Conservation (phyloP, 352 stramenopile species). For the Pythium brachiatum region DNA sequence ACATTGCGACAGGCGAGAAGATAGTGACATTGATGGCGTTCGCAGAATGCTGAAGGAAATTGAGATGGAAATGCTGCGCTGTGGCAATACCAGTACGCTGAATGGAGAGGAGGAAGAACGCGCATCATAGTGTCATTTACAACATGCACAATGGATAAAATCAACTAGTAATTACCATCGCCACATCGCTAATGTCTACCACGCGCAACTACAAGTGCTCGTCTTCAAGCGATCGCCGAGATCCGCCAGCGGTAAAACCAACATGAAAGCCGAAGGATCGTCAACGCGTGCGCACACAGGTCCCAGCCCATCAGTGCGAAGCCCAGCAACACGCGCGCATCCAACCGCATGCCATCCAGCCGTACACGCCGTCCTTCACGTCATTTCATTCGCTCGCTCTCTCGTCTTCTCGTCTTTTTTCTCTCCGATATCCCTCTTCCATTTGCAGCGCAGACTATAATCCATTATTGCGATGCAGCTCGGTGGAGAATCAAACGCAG, state of each 20-base stretch:
- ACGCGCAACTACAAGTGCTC: conserved; percentile 3
- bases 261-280: not conserved
- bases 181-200: conserved; percentile 5
- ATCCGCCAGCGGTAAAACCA: not conserved
- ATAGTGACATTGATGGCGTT: conserved; percentile 4
- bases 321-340: too few species aligned
- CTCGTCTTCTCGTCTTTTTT: not conserved
- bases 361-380: too few species aligned
- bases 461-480: not conserved
- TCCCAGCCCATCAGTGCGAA: too few species aligned
- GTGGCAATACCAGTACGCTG: not conserved
- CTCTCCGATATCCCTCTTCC: not conserved
- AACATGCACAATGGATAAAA: conserved; percentile 25
- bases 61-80: too few species aligned
- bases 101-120: not conserved
- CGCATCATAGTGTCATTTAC: not conserved
- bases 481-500: conserved; percentile 8
- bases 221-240: not conserved
- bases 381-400: not conserved
- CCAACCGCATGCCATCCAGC: too few species aligned
- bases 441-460: not conserved
- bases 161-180: conserved; percentile 33
- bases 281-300: too few species aligned
- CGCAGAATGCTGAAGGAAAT: too few species aligned
- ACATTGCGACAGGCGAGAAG: not conserved